Evolutionary conservation across 768 basidiomycete species (phyloP).

Genomic region (Agrocybe chaxingu): DNA sequence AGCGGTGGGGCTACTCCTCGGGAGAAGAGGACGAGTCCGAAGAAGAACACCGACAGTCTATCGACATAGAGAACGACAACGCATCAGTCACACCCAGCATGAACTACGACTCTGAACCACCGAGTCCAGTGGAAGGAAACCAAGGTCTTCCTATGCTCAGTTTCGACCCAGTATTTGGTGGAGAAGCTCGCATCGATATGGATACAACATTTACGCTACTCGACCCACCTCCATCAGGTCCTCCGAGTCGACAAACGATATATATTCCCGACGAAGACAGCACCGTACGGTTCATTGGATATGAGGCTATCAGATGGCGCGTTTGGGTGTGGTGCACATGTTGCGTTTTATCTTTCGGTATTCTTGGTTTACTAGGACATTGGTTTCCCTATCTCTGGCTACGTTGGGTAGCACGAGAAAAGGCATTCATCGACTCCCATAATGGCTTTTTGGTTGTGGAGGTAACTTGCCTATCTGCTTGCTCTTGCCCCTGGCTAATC

Average conservation of each 20-base stretch:
- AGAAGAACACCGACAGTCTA: constrained; percentile 31
- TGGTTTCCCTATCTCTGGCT: constrained; percentile 96
- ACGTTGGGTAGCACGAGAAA: constrained; percentile 79
- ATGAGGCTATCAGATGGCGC: constrained; percentile 63
- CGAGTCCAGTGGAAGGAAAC: constrained; percentile 47
- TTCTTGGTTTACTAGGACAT: constrained; percentile 77
- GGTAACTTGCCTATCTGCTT: constrained; percentile 43
- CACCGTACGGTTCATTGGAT: constrained; percentile 84
- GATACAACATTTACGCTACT: constrained; percentile 58
- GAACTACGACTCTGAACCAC: constrained; percentile 69
- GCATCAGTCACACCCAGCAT: constrained; percentile 55
- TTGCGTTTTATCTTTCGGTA: constrained; percentile 67
- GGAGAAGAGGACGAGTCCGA: constrained; percentile 64
- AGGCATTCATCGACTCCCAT: constrained; percentile 68
- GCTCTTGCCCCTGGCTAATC: constrained; percentile 12
- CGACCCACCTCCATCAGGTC: constrained; percentile 74
- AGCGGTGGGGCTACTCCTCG: constrained; percentile 93
- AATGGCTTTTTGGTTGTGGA: constrained; percentile 86
- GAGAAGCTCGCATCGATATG: constrained; percentile 81
- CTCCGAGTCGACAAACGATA: constrained; percentile 83
- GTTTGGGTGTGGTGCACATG: constrained; percentile 66
- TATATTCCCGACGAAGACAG: constrained; percentile 88
- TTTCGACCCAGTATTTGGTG: constrained; percentile 79
- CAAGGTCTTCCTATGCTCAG: constrained; percentile 65
- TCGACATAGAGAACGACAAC: constrained; percentile 34